These are phyloP conservation scores for Penicillium vulpinum DNA, from an alignment of 2,329 filamentous ascomycete species.

Conservation along the genomic window DNA sequence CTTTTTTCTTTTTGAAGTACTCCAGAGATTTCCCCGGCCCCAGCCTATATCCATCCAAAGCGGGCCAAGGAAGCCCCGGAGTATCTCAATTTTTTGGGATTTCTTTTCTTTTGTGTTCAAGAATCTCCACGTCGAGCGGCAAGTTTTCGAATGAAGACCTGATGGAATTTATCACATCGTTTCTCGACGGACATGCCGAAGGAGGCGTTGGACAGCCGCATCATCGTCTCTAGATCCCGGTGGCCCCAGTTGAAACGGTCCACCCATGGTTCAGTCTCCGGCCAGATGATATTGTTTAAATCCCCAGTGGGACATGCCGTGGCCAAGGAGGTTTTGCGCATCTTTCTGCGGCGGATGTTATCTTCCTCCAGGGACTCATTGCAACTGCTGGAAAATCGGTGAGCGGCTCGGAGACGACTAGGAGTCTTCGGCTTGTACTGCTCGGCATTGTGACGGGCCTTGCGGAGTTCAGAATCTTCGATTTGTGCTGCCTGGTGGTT, in stretches of 20 bases:
- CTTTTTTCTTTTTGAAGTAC: background rate
- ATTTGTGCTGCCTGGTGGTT: constrained; percentile 9
- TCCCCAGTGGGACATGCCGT: background rate
- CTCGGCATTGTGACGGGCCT: constrained; percentile 39
- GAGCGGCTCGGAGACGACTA: constrained; percentile 43
- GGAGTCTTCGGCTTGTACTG: constrained; percentile 47
- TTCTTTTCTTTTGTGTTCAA: background rate
- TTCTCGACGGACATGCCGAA: no score
- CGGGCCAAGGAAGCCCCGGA: background rate
- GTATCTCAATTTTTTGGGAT: background rate
- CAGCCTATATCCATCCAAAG: background rate
- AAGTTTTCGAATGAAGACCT: background rate
- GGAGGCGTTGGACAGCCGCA: no score
- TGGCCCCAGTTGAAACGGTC: background rate
- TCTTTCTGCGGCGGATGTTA: background rate
- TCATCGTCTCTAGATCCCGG: background rate
- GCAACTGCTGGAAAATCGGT: background rate
- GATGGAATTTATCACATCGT: background rate
- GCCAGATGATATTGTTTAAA: background rate
- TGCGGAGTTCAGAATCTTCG: constrained; percentile 23
- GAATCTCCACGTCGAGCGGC: background rate
- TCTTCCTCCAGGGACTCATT: background rate
- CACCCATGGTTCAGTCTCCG: background rate
- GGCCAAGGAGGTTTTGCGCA: background rate
- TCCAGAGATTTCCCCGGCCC: background rate